These are phyloP conservation scores for Neurospora sp. DNA, from an alignment of 2,329 filamentous ascomycete genomes.

Conservation along the genomic window DNA sequence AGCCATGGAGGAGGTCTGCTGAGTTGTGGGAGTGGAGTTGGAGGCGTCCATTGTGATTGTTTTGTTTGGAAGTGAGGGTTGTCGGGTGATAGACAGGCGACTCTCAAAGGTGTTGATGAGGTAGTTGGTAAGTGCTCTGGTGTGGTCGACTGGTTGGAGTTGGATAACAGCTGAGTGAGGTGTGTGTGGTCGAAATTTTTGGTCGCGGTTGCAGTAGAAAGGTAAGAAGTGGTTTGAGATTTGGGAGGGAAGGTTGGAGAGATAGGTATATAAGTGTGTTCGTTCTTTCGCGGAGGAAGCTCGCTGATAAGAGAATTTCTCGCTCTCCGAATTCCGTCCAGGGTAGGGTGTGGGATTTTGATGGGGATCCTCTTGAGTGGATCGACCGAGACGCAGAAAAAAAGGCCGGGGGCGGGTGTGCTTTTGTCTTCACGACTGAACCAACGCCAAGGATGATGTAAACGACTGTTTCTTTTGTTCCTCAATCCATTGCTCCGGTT, in stretches of 20 bases:
- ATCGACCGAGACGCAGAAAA: background rate
- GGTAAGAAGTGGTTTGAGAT: background rate
- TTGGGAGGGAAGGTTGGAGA: background rate
- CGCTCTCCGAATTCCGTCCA: background rate
- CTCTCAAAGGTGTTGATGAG: background rate
- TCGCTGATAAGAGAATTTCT: background rate
- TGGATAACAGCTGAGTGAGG: background rate
- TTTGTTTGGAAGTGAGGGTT: too few species aligned
- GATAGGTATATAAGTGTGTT: background rate
- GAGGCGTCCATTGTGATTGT: constrained; percentile 22
- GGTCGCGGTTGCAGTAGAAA: background rate
- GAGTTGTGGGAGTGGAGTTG: constrained; percentile 19
- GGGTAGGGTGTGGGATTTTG: background rate
- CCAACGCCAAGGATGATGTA: background rate
- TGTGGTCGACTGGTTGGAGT: background rate
- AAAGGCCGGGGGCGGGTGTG: background rate
- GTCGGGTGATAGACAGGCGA: background rate
- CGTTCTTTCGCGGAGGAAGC: background rate
- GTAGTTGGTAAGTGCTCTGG: background rate
- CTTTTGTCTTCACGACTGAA: background rate
- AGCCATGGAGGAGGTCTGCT: constrained; percentile 17
- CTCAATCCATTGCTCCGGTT: background rate
- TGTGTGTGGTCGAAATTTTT: background rate
- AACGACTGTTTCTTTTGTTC: background rate
- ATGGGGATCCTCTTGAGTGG: background rate